These are phyloP conservation scores for Eryngium alpinum DNA, from an alignment of 140 eudicot genomes.

Conservation along the genomic window DNA sequence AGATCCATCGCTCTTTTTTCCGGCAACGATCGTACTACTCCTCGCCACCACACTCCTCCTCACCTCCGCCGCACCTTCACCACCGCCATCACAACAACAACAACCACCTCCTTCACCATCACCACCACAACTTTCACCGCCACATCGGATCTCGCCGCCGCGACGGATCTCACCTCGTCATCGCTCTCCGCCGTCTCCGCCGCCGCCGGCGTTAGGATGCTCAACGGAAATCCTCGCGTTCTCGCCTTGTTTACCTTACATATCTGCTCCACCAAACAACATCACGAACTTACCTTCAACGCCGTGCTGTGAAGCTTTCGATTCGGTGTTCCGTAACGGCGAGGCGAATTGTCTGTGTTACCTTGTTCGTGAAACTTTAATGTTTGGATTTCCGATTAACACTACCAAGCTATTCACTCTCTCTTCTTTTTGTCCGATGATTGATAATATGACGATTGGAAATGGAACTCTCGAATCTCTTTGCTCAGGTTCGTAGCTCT, in stretches of 20 bases:
- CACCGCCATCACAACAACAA: not conserved
- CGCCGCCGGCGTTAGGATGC: constrained; percentile 37
- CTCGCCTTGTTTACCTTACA: constrained; percentile 68
- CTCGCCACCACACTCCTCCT: not conserved
- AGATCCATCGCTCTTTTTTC: not conserved
- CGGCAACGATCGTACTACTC: constrained; percentile 8
- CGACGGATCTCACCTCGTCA: constrained; percentile 2
- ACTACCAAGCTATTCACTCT: constrained; percentile 41
- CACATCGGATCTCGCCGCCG: constrained; percentile 11
- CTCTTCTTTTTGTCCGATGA: constrained; percentile 44
- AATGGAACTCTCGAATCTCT: constrained; percentile 35
- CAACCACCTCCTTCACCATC: not conserved
- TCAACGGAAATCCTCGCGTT: constrained; percentile 51
- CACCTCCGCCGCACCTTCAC: not conserved
- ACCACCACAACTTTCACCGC: constrained; percentile 15
- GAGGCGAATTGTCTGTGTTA: constrained; percentile 68
- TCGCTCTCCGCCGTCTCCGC: constrained; percentile 17
- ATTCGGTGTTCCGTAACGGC: constrained; percentile 33
- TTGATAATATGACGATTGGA: not conserved
- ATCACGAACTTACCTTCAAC: constrained; percentile 43
- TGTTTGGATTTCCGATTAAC: constrained; percentile 68
- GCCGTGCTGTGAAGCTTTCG: constrained; percentile 51
- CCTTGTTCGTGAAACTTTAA: constrained; percentile 35
- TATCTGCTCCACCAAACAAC: constrained; percentile 61
- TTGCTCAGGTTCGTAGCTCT: constrained; percentile 47